These are phyloP conservation scores for Acacia crassicarpa DNA, from an alignment of 306 rosid species.

Conservation along the genomic window DNA sequence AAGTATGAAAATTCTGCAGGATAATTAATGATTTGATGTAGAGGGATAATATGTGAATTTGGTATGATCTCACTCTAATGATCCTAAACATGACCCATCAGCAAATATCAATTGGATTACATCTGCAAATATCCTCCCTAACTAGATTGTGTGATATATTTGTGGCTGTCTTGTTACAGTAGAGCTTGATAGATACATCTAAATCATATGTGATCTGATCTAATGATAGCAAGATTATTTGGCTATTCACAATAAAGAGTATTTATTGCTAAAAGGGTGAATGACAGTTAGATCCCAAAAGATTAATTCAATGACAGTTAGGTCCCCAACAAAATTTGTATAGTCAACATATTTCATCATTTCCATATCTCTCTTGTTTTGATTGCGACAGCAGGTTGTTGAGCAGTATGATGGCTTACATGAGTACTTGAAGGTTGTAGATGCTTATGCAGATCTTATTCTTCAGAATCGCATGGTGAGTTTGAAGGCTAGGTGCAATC, in stretches of 20 bases:
- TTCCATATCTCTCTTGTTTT: slow-evolving; percentile 20
- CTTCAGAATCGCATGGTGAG: slow-evolving; percentile 84
- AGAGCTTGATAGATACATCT: neutral
- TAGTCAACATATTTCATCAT: neutral
- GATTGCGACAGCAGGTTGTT: slow-evolving; percentile 58
- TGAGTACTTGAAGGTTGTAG: slow-evolving; percentile 86
- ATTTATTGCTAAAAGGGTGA: neutral
- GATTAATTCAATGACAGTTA: neutral
- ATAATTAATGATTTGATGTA: neutral
- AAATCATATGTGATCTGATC: neutral
- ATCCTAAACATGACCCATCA: neutral
- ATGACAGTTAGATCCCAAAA: neutral
- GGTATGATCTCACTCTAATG: neutral
- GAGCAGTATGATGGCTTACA: slow-evolving; percentile 59
- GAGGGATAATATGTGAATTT: neutral
- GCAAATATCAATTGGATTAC: neutral
- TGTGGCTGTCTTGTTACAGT: neutral
- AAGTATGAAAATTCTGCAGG: neutral
- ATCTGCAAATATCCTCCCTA: neutral
- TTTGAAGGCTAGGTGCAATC: slow-evolving; percentile 24
- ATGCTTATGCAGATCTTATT: slow-evolving; percentile 81
- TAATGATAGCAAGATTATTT: neutral
- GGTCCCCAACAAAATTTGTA: neutral
- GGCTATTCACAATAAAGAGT: neutral
- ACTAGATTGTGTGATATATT: neutral